These are phyloP conservation scores for Rhododendron simsii DNA, from an alignment of 148 eudicot genomes.

Conservation along the genomic window DNA sequence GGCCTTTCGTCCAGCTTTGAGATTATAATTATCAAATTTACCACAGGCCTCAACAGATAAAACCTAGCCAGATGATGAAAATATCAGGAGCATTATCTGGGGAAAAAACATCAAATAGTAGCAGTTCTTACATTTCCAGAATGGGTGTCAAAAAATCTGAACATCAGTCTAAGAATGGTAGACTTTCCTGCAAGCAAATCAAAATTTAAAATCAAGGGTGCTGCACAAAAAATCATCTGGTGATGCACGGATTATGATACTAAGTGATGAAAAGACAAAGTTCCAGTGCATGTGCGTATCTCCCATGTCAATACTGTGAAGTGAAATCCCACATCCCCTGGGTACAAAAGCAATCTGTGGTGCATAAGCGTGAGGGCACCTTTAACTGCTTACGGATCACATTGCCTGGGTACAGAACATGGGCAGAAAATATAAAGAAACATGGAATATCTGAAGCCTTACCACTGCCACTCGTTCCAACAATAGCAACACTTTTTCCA, in stretches of 20 bases:
- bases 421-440: neutral
- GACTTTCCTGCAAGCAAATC: constrained; percentile 66
- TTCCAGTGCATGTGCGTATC: neutral
- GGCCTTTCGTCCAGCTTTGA: neutral
- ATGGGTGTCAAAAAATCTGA: constrained; percentile 85
- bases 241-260: constrained; percentile 3
- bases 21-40: neutral
- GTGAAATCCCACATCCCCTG: neutral
- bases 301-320: neutral
- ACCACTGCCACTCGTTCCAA: constrained; percentile 99
- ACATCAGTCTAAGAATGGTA: constrained; percentile 83
- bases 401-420: neutral
- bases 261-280: neutral
- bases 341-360: neutral
- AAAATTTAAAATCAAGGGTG: neutral
- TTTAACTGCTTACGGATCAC: neutral
- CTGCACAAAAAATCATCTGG: neutral
- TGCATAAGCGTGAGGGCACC: neutral
- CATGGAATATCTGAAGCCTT: constrained; percentile 23
- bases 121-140: constrained; percentile 64
- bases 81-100: neutral
- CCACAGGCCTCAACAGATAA: neutral
- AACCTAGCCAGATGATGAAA: neutral
- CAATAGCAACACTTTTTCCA: constrained; percentile 93
- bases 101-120: constrained; percentile 1